phyloP scores from a whole-genome alignment of 169 alveolate genomes.

The Babesia bovis region DNA sequence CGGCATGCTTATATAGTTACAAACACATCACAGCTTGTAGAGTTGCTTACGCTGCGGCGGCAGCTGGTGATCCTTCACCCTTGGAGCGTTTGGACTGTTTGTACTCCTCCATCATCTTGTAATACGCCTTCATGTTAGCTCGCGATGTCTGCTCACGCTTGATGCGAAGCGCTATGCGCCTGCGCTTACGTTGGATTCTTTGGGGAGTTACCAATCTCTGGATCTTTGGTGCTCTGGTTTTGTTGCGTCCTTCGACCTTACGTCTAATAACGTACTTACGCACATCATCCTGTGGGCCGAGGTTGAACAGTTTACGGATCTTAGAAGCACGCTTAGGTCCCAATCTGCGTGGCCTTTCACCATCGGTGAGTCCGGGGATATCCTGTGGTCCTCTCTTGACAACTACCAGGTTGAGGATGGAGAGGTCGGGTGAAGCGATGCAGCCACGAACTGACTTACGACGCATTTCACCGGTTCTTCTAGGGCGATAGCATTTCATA shows the following conservation, averaged over 20 bases:
- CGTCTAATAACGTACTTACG: conserved; percentile 92
- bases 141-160: conserved; percentile 66
- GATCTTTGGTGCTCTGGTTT: conserved; percentile 96
- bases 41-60: too few relatives aligned
- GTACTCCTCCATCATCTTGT: conserved; percentile 70
- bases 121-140: conserved; percentile 75
- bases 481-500: conserved; percentile 95
- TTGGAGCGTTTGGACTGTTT: conserved; percentile 29
- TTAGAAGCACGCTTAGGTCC: conserved; percentile 99
- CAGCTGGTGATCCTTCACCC: neutral
- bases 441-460: conserved; percentile 99
- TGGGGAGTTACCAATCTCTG: conserved; percentile 99
- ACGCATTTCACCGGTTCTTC: conserved; percentile 97
- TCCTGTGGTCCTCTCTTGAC: conserved; percentile 97
- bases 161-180: conserved; percentile 72
- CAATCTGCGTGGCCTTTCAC: conserved; percentile 93
- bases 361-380: conserved; percentile 97
- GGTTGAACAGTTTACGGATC: conserved; percentile 95
- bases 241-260: conserved; percentile 86
- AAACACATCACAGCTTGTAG: too few relatives aligned
- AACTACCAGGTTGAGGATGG: conserved; percentile 93
- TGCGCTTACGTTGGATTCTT: conserved; percentile 95
- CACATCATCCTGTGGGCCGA: conserved; percentile 92
- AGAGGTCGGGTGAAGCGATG: conserved; percentile 98
- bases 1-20: too few relatives aligned